Conservation (phyloP, 164 flowering plant species). For the Piper longum region DNA sequence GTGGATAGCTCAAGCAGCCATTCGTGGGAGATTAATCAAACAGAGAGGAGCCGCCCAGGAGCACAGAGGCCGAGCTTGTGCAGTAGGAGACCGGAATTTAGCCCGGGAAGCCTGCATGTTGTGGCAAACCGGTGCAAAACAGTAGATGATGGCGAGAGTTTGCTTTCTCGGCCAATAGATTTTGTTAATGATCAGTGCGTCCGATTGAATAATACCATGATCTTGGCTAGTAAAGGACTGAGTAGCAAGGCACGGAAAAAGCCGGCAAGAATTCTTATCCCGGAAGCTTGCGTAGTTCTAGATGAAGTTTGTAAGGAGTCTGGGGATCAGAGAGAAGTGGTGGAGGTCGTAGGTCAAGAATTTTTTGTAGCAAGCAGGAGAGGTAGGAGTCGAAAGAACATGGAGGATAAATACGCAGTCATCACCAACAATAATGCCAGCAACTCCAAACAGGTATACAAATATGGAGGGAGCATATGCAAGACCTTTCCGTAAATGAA, state of each 20-base stretch:
- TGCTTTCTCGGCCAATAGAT: background rate
- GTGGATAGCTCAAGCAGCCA: background rate
- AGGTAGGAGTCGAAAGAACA: constrained; percentile 30
- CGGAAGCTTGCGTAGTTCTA: constrained; percentile 4
- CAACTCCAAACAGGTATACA: constrained; percentile 28
- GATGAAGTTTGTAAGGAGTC: constrained; percentile 4
- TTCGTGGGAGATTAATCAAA: background rate
- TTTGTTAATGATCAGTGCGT: background rate
- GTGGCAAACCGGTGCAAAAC: background rate
- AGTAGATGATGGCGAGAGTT: background rate
- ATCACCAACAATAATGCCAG: constrained; percentile 17
- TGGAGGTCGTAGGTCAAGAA: constrained; percentile 17
- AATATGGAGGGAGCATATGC: background rate
- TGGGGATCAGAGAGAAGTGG: constrained; percentile 10
- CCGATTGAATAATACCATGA: background rate
- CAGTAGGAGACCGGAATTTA: background rate
- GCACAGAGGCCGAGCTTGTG: background rate
- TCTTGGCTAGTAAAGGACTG: background rate
- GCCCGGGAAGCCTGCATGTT: background rate
- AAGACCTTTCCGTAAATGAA: background rate
- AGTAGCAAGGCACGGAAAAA: constrained; percentile 15
- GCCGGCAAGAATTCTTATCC: constrained; percentile 21
- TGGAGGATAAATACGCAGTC: constrained; percentile 31
- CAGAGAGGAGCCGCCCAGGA: background rate
- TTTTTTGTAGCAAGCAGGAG: constrained; percentile 23